Percentiles rank a stretch among this genome's conserved stretches.
phyloP scores from a whole-genome alignment of 169 alveolate species.

The Plasmodium coatneyi region DNA sequence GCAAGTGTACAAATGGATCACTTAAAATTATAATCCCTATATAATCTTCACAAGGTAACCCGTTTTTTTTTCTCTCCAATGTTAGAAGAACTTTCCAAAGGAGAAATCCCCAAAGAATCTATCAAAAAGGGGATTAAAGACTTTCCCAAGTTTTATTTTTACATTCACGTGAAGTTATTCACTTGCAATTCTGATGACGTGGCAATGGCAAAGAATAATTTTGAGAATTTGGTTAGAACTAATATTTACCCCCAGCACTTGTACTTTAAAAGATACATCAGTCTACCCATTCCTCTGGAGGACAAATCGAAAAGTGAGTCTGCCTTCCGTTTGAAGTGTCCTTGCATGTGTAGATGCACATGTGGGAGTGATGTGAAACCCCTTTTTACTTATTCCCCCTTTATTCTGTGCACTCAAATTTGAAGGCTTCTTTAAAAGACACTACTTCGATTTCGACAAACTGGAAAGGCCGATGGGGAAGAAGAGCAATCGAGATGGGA shows the following conservation, averaged over 20 bases:
- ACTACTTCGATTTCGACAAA: constrained; percentile 50
- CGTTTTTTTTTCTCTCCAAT: not conserved
- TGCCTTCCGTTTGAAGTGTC: not conserved
- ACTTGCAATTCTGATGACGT: constrained; percentile 57
- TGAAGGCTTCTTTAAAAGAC: constrained; percentile 73
- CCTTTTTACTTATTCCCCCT: not conserved
- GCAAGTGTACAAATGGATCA: not conserved
- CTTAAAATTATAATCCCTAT: not conserved
- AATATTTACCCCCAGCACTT: constrained; percentile 55
- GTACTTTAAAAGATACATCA: constrained; percentile 65
- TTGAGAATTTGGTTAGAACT: constrained; percentile 57
- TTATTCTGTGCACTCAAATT: constrained; percentile 1
- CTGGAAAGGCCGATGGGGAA: constrained; percentile 51
- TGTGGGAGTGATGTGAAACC: not conserved
- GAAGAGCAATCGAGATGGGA: constrained; percentile 1
- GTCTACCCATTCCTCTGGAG: constrained; percentile 67
- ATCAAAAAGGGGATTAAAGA: constrained; percentile 7
- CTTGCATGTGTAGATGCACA: not conserved
- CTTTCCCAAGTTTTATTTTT: constrained; percentile 53
- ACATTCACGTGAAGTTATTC: constrained; percentile 58
- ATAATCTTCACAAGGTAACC: not conserved
- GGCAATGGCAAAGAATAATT: constrained; percentile 15
- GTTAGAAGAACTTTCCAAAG: constrained; percentile 29
- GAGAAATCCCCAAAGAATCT: constrained; percentile 29
- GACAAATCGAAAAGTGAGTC: constrained; percentile 68